Evolutionary conservation across 2,329 filamentous ascomycete species (phyloP).

Genomic region (Epichloe aotearoae): DNA sequence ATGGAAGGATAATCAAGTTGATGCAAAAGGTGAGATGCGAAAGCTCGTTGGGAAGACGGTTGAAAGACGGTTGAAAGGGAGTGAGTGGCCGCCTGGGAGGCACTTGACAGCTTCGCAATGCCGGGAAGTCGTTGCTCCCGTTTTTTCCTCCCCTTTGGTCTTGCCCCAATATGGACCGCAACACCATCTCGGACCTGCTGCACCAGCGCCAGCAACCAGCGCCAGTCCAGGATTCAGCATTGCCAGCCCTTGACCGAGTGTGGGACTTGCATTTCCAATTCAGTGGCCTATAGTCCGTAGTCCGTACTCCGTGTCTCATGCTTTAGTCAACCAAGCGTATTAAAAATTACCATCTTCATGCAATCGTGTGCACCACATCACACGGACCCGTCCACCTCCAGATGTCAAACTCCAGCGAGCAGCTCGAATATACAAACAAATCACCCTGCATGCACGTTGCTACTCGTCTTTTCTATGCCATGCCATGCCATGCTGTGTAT

Average conservation of each 20-base stretch:
- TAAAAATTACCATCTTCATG: slow-evolving; percentile 4
- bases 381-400: neutral
- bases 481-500: neutral
- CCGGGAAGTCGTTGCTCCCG: too few relatives aligned
- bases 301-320: neutral
- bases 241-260: too few relatives aligned
- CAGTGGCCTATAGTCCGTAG: neutral
- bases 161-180: neutral
- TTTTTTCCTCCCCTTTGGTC: too few relatives aligned
- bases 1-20: too few relatives aligned
- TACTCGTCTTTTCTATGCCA: neutral
- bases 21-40: too few relatives aligned
- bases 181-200: neutral
- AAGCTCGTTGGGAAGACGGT: too few relatives aligned
- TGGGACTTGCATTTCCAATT: neutral
- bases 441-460: neutral
- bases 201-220: neutral
- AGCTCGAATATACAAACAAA: neutral
- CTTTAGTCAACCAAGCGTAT: neutral
- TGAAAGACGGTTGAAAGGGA: too few relatives aligned
- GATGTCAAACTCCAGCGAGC: slow-evolving; percentile 3
- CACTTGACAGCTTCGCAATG: too few relatives aligned
- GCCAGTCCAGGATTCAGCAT: too few relatives aligned
- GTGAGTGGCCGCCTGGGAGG: too few relatives aligned
- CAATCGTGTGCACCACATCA: neutral